These are phyloP conservation scores for Neospermospora avenae DNA, from an alignment of 2,329 filamentous ascomycete species.

Conservation along the genomic window DNA sequence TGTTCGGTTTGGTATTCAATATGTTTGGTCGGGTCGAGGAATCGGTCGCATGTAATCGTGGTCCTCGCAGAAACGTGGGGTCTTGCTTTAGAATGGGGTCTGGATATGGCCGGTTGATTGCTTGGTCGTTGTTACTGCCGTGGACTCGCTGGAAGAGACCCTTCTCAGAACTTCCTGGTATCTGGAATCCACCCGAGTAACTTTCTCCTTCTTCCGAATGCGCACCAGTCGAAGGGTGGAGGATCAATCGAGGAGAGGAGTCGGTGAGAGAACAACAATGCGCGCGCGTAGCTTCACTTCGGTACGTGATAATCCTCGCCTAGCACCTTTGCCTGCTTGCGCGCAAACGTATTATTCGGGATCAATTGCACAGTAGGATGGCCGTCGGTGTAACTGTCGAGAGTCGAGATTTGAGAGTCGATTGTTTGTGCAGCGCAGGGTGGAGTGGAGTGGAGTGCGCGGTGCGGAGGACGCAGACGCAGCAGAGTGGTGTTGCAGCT, in stretches of 20 bases:
- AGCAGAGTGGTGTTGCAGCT: neutral
- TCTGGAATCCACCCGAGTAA: neutral
- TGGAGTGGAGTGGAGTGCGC: neutral
- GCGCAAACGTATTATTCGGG: neutral
- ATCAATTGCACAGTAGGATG: neutral
- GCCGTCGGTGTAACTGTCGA: neutral
- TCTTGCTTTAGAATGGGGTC: neutral
- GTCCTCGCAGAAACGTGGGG: constrained; percentile 10
- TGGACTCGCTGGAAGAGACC: neutral
- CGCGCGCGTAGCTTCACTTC: neutral
- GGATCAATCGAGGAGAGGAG: constrained; percentile 13
- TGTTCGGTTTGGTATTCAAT: constrained; percentile 6
- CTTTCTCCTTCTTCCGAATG: neutral
- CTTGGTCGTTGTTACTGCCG: constrained; percentile 1
- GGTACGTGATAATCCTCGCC: neutral
- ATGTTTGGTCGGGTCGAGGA: constrained; percentile 1
- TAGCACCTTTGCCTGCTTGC: neutral
- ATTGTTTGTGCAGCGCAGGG: neutral
- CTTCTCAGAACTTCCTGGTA: neutral
- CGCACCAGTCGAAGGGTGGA: neutral
- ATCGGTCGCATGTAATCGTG: constrained; percentile 12
- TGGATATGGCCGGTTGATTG: neutral
- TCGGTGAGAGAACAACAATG: constrained; percentile 11
- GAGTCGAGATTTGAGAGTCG: neutral
- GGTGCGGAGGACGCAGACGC: neutral